These are phyloP conservation scores for Rhizopogon roseolus DNA, from an alignment of 768 basidiomycete species.

Conservation along the genomic window DNA sequence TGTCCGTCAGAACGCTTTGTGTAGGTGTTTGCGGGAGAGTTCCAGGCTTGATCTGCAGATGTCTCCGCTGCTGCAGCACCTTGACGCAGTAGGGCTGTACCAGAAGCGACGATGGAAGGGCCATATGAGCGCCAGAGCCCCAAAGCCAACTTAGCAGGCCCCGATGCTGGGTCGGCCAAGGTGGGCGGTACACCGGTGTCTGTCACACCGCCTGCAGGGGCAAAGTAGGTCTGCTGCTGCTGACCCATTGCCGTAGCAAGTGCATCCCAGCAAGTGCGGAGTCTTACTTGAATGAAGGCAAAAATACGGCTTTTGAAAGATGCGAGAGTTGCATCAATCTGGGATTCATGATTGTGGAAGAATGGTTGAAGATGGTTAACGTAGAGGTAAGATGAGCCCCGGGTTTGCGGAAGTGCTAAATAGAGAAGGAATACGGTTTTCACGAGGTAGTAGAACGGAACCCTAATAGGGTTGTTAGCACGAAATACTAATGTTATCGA, in stretches of 20 bases:
- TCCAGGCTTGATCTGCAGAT: slow-evolving; percentile 21
- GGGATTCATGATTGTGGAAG: slow-evolving; percentile 74
- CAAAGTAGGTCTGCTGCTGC: slow-evolving; percentile 24
- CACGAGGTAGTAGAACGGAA: slow-evolving; percentile 82
- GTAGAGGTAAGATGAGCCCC: slow-evolving; percentile 86
- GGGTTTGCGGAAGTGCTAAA: slow-evolving; percentile 85
- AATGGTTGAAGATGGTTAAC: slow-evolving; percentile 74
- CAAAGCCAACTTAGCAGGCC: slow-evolving; percentile 60
- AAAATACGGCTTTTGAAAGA: slow-evolving; percentile 56
- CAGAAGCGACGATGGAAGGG: slow-evolving; percentile 63
- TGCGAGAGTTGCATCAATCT: slow-evolving; percentile 80
- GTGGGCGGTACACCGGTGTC: slow-evolving; percentile 37
- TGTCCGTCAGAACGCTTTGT: background rate
- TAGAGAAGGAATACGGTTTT: slow-evolving; percentile 87
- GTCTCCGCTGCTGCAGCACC: slow-evolving; percentile 38
- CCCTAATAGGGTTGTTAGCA: slow-evolving; percentile 32
- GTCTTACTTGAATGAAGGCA: slow-evolving; percentile 57
- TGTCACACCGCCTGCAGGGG: slow-evolving; percentile 13
- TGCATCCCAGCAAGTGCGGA: slow-evolving; percentile 64
- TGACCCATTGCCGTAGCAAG: slow-evolving; percentile 46
- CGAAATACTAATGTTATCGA: background rate
- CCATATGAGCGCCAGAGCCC: slow-evolving; percentile 79
- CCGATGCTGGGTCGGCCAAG: slow-evolving; percentile 49
- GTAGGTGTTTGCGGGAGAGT: slow-evolving; percentile 25
- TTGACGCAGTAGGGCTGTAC: slow-evolving; percentile 57